Evolutionary conservation across 2,329 filamentous ascomycete species (phyloP).

Genomic region (Pezicula carpinea): DNA sequence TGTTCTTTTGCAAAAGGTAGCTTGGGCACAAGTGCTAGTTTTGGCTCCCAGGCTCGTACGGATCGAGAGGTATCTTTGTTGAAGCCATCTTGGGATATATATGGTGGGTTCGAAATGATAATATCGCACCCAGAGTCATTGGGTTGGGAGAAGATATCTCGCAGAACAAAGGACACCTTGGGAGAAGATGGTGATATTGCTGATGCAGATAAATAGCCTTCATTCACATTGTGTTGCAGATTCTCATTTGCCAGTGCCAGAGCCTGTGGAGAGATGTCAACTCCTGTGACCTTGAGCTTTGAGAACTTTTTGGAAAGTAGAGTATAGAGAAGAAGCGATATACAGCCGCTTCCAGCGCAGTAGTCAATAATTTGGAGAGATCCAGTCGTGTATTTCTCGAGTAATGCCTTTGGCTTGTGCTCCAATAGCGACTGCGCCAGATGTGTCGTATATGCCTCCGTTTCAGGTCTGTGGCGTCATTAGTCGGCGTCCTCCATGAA

Average conservation of each 20-base stretch:
- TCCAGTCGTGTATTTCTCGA: conserved; percentile 35
- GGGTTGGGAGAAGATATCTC: conserved; percentile 44
- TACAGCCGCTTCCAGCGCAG: conserved; percentile 89
- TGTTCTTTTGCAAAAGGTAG: not conserved
- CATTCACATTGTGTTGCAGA: conserved; percentile 43
- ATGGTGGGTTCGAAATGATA: conserved; percentile 85
- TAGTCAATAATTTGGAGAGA: conserved; percentile 63
- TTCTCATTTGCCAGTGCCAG: conserved; percentile 64
- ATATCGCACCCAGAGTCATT: conserved; percentile 36
- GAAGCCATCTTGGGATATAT: conserved; percentile 66
- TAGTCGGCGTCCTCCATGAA: conserved; percentile 3
- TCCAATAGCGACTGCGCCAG: conserved; percentile 42
- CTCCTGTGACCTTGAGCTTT: conserved; percentile 55
- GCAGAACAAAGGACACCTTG: conserved; percentile 40
- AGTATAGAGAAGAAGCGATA: conserved; percentile 70
- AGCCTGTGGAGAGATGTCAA: conserved; percentile 69
- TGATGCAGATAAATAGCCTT: conserved; percentile 21
- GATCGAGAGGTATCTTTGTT: conserved; percentile 60
- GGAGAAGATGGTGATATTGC: conserved; percentile 9
- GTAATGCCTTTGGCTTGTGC: not conserved
- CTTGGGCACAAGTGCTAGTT: conserved; percentile 65
- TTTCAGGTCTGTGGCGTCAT: conserved; percentile 49
- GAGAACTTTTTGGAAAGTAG: conserved; percentile 43
- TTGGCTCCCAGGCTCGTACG: conserved; percentile 79
- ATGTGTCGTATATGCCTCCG: conserved; percentile 61